Conservation (phyloP, 2,329 filamentous ascomycete genomes). For the Cladophialophora carrionii region DNA sequence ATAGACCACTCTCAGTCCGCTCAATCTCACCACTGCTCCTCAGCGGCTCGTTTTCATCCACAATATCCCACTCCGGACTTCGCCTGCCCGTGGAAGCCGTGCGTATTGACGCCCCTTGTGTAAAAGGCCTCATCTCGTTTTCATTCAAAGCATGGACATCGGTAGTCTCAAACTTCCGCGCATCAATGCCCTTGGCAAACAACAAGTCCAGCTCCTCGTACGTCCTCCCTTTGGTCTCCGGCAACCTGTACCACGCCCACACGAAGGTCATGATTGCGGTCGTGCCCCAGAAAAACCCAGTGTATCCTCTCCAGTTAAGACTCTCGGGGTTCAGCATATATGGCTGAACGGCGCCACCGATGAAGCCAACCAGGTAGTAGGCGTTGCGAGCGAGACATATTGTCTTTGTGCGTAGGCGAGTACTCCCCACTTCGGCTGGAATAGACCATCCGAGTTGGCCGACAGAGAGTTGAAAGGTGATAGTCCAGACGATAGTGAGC, state of each 20-base stretch:
- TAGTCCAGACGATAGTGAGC: slow-evolving; percentile 56
- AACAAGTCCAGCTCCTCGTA: slow-evolving; percentile 39
- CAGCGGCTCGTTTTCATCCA: slow-evolving; percentile 22
- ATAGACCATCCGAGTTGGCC: slow-evolving; percentile 59
- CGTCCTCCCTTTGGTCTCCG: slow-evolving; percentile 44
- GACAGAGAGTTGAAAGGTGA: slow-evolving; percentile 59
- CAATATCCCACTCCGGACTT: slow-evolving; percentile 40
- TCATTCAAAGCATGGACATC: slow-evolving; percentile 27
- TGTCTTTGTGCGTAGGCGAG: slow-evolving; percentile 57
- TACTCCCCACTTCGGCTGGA: slow-evolving; percentile 57
- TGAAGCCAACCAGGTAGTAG: slow-evolving; percentile 55
- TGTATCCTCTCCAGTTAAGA: slow-evolving; percentile 47
- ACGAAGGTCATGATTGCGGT: slow-evolving; percentile 38
- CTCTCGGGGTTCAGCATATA: slow-evolving; percentile 45
- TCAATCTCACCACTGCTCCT: slow-evolving; percentile 42
- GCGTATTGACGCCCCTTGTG: not conserved
- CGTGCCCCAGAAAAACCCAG: slow-evolving; percentile 48
- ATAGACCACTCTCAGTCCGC: not conserved
- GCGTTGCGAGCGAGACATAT: slow-evolving; percentile 56
- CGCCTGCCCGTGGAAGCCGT: slow-evolving; percentile 18
- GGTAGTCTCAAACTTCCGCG: slow-evolving; percentile 30
- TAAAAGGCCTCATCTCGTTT: slow-evolving; percentile 11
- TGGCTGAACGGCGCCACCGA: slow-evolving; percentile 47
- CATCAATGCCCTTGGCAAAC: slow-evolving; percentile 30
- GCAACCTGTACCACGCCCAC: slow-evolving; percentile 43